Percentiles rank a stretch among this genome's conserved stretches.
phyloP scores from a whole-genome alignment of 257 asterid species.

The Solanum pinnatisectum region DNA sequence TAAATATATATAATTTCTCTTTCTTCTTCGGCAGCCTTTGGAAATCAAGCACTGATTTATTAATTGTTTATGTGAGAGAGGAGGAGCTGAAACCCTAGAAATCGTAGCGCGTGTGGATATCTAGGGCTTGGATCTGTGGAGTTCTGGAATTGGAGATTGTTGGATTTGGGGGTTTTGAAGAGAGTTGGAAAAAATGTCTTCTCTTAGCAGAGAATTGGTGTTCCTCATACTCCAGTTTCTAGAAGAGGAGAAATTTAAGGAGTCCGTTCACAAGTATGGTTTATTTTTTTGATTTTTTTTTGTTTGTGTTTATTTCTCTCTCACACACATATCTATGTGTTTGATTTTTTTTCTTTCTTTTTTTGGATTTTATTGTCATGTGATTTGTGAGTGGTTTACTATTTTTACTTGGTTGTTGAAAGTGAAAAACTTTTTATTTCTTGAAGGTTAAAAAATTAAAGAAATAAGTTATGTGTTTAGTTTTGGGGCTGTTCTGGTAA shows the following conservation, averaged over 20 bases:
- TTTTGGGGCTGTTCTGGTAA: conserved; percentile 1
- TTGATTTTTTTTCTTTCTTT: not conserved
- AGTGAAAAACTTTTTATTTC: not conserved
- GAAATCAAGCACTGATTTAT: not conserved
- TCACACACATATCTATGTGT: not conserved
- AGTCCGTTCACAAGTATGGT: conserved; percentile 73
- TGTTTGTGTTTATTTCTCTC: not conserved
- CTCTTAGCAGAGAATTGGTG: conserved; percentile 92
- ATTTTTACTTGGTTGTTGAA: not conserved
- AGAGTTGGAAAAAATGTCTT: conserved; percentile 44
- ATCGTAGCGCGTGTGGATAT: conserved; percentile 19
- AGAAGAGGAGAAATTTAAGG: conserved; percentile 96
- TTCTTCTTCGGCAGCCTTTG: not conserved
- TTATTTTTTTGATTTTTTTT: not conserved
- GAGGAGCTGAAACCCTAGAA: conserved; percentile 52
- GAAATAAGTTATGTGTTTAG: not conserved
- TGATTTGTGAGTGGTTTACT: not conserved
- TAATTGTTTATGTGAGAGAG: not conserved
- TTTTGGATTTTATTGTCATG: not conserved
- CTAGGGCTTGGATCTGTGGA: conserved; percentile 50
- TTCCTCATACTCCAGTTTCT: conserved; percentile 92
- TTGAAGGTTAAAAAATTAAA: not conserved
- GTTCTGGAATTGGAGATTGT: not conserved
- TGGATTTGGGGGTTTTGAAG: conserved; percentile 10
- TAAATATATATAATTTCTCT: conserved; percentile 1